Evolutionary conservation across 371 early-diverging fungal genomes (phyloP).

Genomic region (Zopfochytrium polystomum): DNA sequence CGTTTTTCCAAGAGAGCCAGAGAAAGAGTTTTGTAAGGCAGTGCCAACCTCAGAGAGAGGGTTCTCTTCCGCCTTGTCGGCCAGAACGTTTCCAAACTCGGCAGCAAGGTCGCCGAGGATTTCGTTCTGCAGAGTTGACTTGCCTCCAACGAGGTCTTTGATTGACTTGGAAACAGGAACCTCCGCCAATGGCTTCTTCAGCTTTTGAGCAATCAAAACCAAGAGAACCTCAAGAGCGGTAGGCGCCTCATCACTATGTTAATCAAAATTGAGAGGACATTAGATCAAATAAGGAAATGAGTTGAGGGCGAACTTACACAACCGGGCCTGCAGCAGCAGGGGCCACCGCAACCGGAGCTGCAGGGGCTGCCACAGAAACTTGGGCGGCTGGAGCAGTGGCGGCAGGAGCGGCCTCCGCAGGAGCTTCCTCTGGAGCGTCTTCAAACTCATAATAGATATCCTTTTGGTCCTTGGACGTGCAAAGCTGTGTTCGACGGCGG

Average conservation of each 20-base stretch:
- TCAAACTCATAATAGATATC: conserved; percentile 93
- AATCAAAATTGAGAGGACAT: too few species aligned
- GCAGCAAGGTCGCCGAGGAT: conserved; percentile 93
- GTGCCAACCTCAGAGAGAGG: conserved; percentile 80
- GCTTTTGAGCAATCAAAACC: conserved; percentile 86
- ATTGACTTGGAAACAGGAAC: conserved; percentile 76
- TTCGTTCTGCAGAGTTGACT: conserved; percentile 95
- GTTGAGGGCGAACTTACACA: conserved; percentile 24
- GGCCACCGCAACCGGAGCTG: conserved; percentile 50
- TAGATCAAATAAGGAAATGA: too few species aligned
- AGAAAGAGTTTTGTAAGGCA: conserved; percentile 60
- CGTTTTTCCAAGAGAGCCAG: conserved; percentile 81
- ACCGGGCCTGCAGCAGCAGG: conserved; percentile 53
- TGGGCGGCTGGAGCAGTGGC: conserved; percentile 64
- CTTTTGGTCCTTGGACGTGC: conserved; percentile 81
- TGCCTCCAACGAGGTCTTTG: conserved; percentile 93
- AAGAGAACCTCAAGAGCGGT: conserved; percentile 75
- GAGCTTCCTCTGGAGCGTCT: conserved; percentile 57
- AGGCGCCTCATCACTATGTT: conserved; percentile 78
- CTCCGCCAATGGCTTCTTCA: conserved; percentile 78
- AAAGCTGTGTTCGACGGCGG: conserved; percentile 77
- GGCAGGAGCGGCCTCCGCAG: conserved; percentile 55
- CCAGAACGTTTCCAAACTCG: conserved; percentile 82
- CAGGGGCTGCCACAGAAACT: conserved; percentile 50
- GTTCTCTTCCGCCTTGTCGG: conserved; percentile 91